phyloP scores from a whole-genome alignment of 1,284 basidiomycete genomes.

The Xerocomus nothofagi region DNA sequence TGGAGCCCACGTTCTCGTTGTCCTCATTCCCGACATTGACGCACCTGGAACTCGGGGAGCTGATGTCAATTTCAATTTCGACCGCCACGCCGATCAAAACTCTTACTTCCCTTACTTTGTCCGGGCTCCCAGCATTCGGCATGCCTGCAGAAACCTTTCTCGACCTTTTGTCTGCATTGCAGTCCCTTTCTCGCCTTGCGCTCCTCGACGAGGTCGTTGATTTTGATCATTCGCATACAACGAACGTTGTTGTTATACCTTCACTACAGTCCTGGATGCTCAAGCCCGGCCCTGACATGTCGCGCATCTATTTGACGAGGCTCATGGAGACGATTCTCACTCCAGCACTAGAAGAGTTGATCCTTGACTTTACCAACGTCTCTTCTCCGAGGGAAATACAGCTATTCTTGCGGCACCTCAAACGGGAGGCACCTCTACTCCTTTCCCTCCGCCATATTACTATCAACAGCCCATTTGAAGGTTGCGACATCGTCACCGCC shows the following conservation, averaged over 20 bases:
- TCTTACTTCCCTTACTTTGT: constrained; percentile 28
- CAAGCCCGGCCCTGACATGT: constrained; percentile 32
- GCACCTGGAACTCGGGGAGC: constrained; percentile 25
- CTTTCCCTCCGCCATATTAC: constrained; percentile 20
- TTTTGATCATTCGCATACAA: constrained; percentile 20
- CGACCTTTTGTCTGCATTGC: constrained; percentile 23
- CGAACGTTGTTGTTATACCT: constrained; percentile 16
- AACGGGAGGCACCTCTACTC: constrained; percentile 30
- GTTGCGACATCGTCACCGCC: constrained; percentile 26
- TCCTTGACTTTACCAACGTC: constrained; percentile 28
- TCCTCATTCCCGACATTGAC: constrained; percentile 27
- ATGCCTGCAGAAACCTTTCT: constrained; percentile 24
- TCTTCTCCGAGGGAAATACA: constrained; percentile 32
- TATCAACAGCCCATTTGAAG: constrained; percentile 29
- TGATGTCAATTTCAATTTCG: constrained; percentile 21
- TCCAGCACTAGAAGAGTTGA: constrained; percentile 26
- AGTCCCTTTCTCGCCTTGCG: constrained; percentile 23
- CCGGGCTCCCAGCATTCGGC: constrained; percentile 26
- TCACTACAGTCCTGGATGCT: constrained; percentile 25
- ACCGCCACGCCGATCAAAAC: constrained; percentile 17
- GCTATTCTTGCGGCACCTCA: constrained; percentile 30
- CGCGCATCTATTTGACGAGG: constrained; percentile 28
- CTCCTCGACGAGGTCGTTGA: constrained; percentile 34
- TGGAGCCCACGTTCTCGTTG: constrained; percentile 19
- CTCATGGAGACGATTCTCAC: constrained; percentile 26